Conservation (phyloP, 2,329 filamentous ascomycete species). For the Didymella exigua region DNA sequence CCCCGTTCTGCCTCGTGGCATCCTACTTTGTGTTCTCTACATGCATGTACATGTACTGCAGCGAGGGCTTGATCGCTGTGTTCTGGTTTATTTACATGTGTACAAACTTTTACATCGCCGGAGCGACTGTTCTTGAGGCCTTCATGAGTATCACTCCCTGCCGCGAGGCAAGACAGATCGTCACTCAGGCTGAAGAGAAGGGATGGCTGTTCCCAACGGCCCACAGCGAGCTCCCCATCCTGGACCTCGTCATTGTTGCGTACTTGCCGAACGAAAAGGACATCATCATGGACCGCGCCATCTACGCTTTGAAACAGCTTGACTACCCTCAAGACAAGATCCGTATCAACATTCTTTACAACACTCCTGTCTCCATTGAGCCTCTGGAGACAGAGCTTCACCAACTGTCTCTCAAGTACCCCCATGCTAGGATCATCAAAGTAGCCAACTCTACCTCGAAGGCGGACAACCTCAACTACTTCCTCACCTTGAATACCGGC, state of each 20-base stretch:
- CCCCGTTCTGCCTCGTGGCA: conserved; percentile 49
- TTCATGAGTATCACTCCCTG: conserved; percentile 48
- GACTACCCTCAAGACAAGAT: conserved; percentile 55
- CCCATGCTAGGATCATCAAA: conserved; percentile 54
- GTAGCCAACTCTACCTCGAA: conserved; percentile 57
- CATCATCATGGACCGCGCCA: conserved; percentile 56
- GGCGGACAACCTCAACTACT: conserved; percentile 58
- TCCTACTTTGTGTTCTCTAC: conserved; percentile 52
- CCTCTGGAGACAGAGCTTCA: conserved; percentile 53
- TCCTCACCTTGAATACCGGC: conserved; percentile 52
- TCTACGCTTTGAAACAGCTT: conserved; percentile 55
- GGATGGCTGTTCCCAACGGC: conserved; percentile 52
- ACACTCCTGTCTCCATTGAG: conserved; percentile 55
- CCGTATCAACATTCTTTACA: conserved; percentile 57
- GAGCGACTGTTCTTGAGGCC: conserved; percentile 50
- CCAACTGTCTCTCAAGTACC: conserved; percentile 46
- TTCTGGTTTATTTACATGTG: conserved; percentile 55
- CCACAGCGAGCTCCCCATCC: conserved; percentile 49
- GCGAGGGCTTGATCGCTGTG: conserved; percentile 44
- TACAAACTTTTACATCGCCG: conserved; percentile 54
- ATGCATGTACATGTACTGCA: conserved; percentile 51
- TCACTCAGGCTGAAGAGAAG: conserved; percentile 47
- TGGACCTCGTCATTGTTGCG: conserved; percentile 57
- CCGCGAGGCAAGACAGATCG: conserved; percentile 45
- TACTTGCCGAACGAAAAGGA: conserved; percentile 59